Evolutionary conservation across 2,329 filamentous ascomycete species (phyloP), one percentile per base, ranked within the genome.

Genomic region (Periconia sp.): DNA sequence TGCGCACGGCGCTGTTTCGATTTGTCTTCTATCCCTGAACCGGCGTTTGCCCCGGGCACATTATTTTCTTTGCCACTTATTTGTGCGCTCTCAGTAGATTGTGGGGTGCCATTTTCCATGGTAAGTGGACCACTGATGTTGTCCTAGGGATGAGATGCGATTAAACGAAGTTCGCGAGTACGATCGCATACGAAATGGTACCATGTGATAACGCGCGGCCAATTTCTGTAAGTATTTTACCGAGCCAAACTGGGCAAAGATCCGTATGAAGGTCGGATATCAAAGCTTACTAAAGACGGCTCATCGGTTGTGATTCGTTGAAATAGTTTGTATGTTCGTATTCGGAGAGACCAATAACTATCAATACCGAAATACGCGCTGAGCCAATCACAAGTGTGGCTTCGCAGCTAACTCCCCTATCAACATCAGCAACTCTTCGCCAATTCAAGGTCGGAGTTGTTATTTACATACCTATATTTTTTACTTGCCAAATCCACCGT

Each of bases 1-100:
- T 69, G 66, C 18, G 65, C 62, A 43, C 42, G 63, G 61, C 49
- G 60, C 50, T 59, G 63, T 19, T 47, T 55, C 1, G 52, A 27
- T 6, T 47, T 47, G 11, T 46, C 45, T 14, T 57, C 57, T n/a
- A 37, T 41, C 18, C n/a, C 18, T 48, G n/a, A 23, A 5, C 41
- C 46, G 27, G 46, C 30, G 2, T 41, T 40, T 37, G 31, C 5
- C n/a, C 15, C n/a, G 14, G 19, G 11, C 8, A 10, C 33, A 17
- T 11, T 30, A 20, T 13, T 10, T 5, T 20, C 35, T 27, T 41
- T 31, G 19, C 33, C 33, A 48, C 18, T 41, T 18, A 35, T 19
- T 7, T 27, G 19, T n/a, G 15, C 46, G n/a, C n/a, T 41, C 18
- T 41, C 35, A 17, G 27, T 41, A 30, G 46, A 35, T 17, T 17